A percentile compares a stretch with the other conserved stretches of the same genome.
phyloP scores from a whole-genome alignment of 305 asterid species.

The Solanum hybrid region DNA sequence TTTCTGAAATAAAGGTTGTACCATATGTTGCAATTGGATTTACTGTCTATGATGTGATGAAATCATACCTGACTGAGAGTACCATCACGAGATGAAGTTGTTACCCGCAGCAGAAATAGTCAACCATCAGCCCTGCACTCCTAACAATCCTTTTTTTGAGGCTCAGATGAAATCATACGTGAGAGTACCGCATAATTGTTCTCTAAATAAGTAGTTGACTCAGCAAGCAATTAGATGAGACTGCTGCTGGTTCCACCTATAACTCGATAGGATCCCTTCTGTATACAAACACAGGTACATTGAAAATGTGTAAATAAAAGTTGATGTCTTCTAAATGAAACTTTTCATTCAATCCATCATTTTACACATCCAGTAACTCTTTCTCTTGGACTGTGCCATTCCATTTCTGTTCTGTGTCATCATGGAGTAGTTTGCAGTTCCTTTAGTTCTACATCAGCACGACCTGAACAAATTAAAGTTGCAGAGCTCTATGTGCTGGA shows the following conservation, averaged over 20 bases:
- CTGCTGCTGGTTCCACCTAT: not conserved
- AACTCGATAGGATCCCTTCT: not conserved
- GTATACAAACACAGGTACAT: not conserved
- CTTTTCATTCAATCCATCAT: not conserved
- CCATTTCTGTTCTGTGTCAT: not conserved
- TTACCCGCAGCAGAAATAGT: conserved; percentile 17
- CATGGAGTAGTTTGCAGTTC: not conserved
- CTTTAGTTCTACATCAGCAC: not conserved
- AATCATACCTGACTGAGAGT: conserved; percentile 52
- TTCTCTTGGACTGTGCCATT: not conserved
- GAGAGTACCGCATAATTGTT: not conserved
- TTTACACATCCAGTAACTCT: not conserved
- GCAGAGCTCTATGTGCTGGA: not conserved
- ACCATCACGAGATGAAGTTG: conserved; percentile 60
- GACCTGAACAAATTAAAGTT: not conserved
- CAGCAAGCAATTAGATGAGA: not conserved
- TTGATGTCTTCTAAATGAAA: not conserved
- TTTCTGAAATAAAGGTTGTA: conserved; percentile 47
- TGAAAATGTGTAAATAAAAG: not conserved
- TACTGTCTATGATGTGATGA: conserved; percentile 74
- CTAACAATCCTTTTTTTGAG: conserved; percentile 2
- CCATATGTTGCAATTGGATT: conserved; percentile 82
- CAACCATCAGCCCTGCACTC: conserved; percentile 42
- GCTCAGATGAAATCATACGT: not conserved
- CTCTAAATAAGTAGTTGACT: not conserved